Conservation (phyloP, 768 basidiomycete genomes). For the Xerocomellus dryophilus region DNA sequence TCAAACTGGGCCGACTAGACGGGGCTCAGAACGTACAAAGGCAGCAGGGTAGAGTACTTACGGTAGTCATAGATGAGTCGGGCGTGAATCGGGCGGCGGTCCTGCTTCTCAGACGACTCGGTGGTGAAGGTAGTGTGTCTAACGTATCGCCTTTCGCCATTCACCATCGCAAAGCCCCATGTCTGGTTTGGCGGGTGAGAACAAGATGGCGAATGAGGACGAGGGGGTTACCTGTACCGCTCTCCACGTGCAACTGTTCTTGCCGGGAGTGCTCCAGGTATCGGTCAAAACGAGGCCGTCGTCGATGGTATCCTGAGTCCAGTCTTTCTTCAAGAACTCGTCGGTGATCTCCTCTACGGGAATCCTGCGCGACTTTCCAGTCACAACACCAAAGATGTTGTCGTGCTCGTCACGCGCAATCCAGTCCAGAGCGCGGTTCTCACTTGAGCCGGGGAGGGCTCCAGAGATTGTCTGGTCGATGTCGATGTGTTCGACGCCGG, state of each 20-base stretch:
- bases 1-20: slow-evolving; percentile 20
- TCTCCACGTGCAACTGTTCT: slow-evolving; percentile 59
- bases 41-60: slow-evolving; percentile 34
- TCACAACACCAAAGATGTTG: slow-evolving; percentile 57
- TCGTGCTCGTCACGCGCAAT: slow-evolving; percentile 51
- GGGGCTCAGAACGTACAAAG: slow-evolving; percentile 12
- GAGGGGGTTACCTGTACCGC: slow-evolving; percentile 51
- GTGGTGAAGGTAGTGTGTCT: slow-evolving; percentile 61
- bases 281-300: slow-evolving; percentile 35
- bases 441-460: slow-evolving; percentile 55
- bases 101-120: slow-evolving; percentile 56
- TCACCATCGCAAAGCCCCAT: slow-evolving; percentile 64
- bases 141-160: slow-evolving; percentile 58
- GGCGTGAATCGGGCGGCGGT: slow-evolving; percentile 42
- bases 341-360: slow-evolving; percentile 46
- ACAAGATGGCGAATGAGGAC: not conserved
- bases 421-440: slow-evolving; percentile 60
- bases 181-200: slow-evolving; percentile 26
- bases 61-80: slow-evolving; percentile 68
- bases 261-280: slow-evolving; percentile 59
- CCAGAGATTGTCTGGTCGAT: slow-evolving; percentile 64
- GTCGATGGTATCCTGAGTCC: slow-evolving; percentile 41
- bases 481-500: slow-evolving; percentile 60
- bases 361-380: slow-evolving; percentile 52
- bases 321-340: slow-evolving; percentile 40